A percentile compares a stretch with the other conserved stretches of the same genome.
phyloP scores from a whole-genome alignment of 768 basidiomycete genomes.

The Lactarius quietus region DNA sequence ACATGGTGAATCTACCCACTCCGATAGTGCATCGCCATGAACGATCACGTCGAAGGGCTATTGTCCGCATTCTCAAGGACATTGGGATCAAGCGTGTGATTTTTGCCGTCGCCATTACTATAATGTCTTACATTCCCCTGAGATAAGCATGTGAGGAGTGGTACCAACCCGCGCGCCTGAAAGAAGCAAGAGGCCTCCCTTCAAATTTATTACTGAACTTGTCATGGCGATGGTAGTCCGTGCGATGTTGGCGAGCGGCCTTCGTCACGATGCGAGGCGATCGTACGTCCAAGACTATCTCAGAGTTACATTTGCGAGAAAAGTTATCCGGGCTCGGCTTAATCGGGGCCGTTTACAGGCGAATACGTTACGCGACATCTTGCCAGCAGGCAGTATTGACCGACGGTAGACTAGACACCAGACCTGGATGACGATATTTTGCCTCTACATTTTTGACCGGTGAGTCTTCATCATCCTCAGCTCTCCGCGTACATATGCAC shows the following conservation, averaged over 20 bases:
- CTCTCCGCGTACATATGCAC: not conserved
- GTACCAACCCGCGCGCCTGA: no score
- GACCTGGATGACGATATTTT: constrained; percentile 74
- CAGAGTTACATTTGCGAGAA: no score
- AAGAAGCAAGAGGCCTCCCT: no score
- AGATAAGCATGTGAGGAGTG: no score
- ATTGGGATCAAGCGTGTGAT: not conserved
- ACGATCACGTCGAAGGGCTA: not conserved
- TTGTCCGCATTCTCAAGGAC: not conserved
- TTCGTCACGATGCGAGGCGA: not conserved
- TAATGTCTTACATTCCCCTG: no score
- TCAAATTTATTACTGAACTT: no score
- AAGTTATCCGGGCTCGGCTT: no score
- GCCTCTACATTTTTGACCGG: constrained; percentile 94
- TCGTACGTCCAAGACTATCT: not conserved
- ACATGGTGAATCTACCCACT: not conserved
- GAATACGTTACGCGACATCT: no score
- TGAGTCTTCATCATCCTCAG: constrained; percentile 33
- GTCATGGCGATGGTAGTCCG: not conserved
- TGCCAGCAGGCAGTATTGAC: not conserved
- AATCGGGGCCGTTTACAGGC: no score
- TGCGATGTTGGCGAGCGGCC: not conserved
- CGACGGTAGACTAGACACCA: not conserved
- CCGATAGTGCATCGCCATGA: not conserved
- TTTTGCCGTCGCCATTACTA: no score